Evolutionary conservation across 2,329 filamentous ascomycete species (phyloP), one percentile per base, ranked within the genome.

Genomic region (Trichoderma sp.): DNA sequence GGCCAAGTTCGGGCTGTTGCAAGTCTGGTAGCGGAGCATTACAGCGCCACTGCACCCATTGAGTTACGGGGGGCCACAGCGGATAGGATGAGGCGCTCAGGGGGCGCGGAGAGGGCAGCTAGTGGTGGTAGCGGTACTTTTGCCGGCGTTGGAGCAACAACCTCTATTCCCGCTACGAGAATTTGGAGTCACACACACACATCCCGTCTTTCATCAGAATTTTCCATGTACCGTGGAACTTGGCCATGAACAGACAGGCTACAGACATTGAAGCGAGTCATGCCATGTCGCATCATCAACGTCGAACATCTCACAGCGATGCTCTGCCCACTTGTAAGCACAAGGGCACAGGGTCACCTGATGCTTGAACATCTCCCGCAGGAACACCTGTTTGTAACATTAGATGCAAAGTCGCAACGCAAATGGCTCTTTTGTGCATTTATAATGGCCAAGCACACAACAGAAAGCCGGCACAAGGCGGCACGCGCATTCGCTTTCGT

Each of bases 41-140:
- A 60, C 46, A 67, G 59, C 59, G 59, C 59, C 39, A 61, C 59
- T 39, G 43, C 16, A n/a, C 37, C 7, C 59, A 34, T 59, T 52
- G 65, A 56, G 61, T 56, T 65, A 66, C 52, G 64, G 55, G 64
- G 64, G 55, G 32, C 65, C 55, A 60, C 43, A 60, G 65, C 55
- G 65, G 55, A 21, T 56, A 60, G 46, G 55, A 43, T 59, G 65
- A 60, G 65, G 65, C 56, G 56, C 52, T 60, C 65, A 67, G 65
- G 65, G 65, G 65, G 43, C 46, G 34, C 37, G 65, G 65, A 59
- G 65, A 56, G 39, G n/a, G 11, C 61, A 65, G 16, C 54, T 66
- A 58, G 28, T 18, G 59, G 30, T 30, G 24, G 59, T 63, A 52
- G 21, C 16, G 28, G 46, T 63, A 49, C 46, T 49, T 49, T 49